A percentile compares a stretch with the other conserved stretches of the same genome.
Conservation (phyloP, 257 asterid genomes). For the Solanum megistacrolobum region DNA sequence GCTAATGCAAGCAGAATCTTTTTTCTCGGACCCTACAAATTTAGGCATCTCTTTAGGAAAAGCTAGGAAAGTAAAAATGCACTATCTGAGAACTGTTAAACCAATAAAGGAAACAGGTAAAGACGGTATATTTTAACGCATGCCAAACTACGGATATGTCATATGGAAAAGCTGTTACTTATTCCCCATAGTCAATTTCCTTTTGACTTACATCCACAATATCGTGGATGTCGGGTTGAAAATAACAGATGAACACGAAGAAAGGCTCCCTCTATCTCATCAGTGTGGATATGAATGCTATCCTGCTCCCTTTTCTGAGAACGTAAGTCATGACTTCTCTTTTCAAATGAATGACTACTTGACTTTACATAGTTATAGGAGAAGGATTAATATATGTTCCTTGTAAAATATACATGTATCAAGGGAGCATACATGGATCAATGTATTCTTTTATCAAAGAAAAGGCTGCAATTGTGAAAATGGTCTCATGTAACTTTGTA, state of each 20-base stretch:
- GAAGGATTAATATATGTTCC: background rate
- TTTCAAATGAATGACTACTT: background rate
- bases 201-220: background rate
- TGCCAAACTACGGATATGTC: background rate
- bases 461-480: background rate
- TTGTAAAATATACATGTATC: background rate
- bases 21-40: constrained; percentile 86
- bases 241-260: background rate
- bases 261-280: background rate
- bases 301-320: background rate
- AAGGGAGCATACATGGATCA: background rate
- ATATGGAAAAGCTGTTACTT: background rate
- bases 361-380: background rate
- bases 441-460: background rate
- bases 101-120: background rate
- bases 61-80: background rate
- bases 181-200: background rate
- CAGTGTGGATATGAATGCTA: background rate
- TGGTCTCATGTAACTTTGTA: background rate
- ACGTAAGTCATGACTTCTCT: background rate
- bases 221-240: background rate
- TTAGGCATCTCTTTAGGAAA: constrained; percentile 1
- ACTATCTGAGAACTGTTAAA: background rate
- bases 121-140: background rate
- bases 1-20: constrained; percentile 56